A percentile compares a stretch with the other conserved stretches of the same genome.
Conservation (phyloP, 2,329 filamentous ascomycete genomes). For the Penicillium sp. region DNA sequence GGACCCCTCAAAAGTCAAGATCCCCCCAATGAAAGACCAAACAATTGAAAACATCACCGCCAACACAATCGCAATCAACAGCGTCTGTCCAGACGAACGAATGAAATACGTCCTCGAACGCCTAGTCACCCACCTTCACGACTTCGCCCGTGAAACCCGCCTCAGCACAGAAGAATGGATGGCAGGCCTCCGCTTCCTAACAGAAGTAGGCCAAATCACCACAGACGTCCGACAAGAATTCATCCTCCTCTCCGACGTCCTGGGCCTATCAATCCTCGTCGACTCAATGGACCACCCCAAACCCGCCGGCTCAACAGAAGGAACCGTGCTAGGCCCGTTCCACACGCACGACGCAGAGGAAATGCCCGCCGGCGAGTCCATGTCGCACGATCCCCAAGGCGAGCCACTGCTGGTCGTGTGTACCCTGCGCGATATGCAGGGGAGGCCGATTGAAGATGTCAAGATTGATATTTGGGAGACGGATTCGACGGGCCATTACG, state of each 20-base stretch:
- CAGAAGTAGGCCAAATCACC: constrained; percentile 68
- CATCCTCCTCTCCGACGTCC: constrained; percentile 75
- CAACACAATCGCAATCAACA: constrained; percentile 72
- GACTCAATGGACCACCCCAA: constrained; percentile 83
- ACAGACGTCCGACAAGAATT: constrained; percentile 75
- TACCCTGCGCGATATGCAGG: constrained; percentile 62
- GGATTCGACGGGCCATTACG: constrained; percentile 74
- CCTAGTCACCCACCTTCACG: constrained; percentile 72
- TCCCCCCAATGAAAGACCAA: constrained; percentile 59
- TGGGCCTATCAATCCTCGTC: constrained; percentile 74
- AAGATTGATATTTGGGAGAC: constrained; percentile 85
- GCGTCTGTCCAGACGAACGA: constrained; percentile 61
- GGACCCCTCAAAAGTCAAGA: constrained; percentile 43
- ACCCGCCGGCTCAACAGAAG: constrained; percentile 65
- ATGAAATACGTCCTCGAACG: constrained; percentile 69
- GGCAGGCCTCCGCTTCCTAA: constrained; percentile 67
- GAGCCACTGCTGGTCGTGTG: constrained; percentile 70
- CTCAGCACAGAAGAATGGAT: constrained; percentile 77
- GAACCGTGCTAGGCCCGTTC: constrained; percentile 77
- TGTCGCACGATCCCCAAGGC: constrained; percentile 66
- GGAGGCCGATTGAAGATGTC: constrained; percentile 60
- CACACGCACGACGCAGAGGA: constrained; percentile 71
- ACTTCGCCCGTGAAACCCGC: constrained; percentile 75
- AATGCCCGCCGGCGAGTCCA: constrained; percentile 53
- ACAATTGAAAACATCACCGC: constrained; percentile 77